Evolutionary conservation across 2,329 filamentous ascomycete species (phyloP).

Genomic region (Leptoxyphium fumago): DNA sequence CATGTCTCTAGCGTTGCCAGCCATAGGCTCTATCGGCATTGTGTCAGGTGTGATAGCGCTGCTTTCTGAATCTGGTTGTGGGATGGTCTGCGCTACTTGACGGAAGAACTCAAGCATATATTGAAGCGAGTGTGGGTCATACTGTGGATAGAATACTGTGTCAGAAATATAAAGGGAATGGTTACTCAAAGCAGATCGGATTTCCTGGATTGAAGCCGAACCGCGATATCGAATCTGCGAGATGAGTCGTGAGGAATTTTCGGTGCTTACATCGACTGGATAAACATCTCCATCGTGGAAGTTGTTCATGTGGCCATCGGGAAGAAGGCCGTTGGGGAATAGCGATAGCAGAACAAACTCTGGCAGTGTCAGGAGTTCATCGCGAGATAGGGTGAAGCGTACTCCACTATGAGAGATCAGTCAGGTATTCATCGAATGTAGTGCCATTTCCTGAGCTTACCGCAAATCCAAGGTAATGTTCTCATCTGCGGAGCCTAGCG

Average conservation of each 20-base stretch:
- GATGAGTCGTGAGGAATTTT: conserved; percentile 12
- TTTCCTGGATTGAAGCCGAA: conserved; percentile 22
- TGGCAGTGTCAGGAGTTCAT: conserved; percentile 86
- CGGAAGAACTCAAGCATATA: conserved; percentile 99
- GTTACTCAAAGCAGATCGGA: conserved; percentile 27
- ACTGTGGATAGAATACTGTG: conserved; percentile 49
- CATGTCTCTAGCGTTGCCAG: conserved; percentile 53
- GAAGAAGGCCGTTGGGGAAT: conserved; percentile 95
- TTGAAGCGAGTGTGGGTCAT: conserved; percentile 87
- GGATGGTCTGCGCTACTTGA: conserved; percentile 90
- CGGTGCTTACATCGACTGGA: conserved; percentile 73
- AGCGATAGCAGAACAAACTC: conserved; percentile 96
- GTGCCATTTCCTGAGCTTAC: conserved; percentile 35
- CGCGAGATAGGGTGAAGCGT: conserved; percentile 82
- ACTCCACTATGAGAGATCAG: conserved; percentile 51
- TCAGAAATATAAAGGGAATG: conserved; percentile 40
- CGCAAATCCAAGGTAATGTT: conserved; percentile 88
- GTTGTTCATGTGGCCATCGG: conserved; percentile 87
- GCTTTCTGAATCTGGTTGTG: conserved; percentile 40
- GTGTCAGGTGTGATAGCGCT: conserved; percentile 34
- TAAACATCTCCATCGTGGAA: conserved; percentile 90
- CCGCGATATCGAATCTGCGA: conserved; percentile 16
- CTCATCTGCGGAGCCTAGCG: conserved; percentile 71
- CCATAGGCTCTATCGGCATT: conserved; percentile 55
- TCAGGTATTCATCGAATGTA: neutral